These are phyloP conservation scores for Strobilomyces dryophilus DNA, from an alignment of 768 basidiomycete species.

Conservation along the genomic window DNA sequence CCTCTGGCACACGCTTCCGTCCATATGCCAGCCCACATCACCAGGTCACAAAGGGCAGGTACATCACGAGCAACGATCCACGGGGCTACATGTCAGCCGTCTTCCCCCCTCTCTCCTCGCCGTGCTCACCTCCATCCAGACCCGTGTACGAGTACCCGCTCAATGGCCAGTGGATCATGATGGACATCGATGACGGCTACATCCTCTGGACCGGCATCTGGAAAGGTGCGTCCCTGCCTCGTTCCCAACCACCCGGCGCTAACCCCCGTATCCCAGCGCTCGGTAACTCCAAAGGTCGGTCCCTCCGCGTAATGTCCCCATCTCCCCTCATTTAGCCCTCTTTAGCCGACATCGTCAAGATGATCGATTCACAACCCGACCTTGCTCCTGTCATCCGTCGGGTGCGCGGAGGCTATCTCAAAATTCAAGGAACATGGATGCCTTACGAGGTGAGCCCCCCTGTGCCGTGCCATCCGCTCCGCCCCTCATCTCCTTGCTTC, in stretches of 20 bases:
- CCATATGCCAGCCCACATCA: constrained; percentile 75
- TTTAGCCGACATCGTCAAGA: constrained; percentile 86
- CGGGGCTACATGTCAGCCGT: constrained; percentile 77
- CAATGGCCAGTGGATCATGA: constrained; percentile 92
- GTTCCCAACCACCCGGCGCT: neutral
- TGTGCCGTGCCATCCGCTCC: constrained; percentile 8
- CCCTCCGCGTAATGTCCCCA: constrained; percentile 4
- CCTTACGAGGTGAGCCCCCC: constrained; percentile 67
- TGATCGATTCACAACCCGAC: constrained; percentile 90
- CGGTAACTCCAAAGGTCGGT: constrained; percentile 81
- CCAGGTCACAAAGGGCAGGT: constrained; percentile 80
- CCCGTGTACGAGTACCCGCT: constrained; percentile 89
- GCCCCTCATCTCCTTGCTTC: constrained; percentile 23
- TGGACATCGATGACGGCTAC: constrained; percentile 92
- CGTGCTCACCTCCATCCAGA: constrained; percentile 31
- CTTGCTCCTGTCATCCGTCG: constrained; percentile 76
- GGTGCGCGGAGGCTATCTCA: constrained; percentile 83
- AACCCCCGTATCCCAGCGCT: constrained; percentile 47
- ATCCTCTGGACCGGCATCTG: constrained; percentile 92
- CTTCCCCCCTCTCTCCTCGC: neutral
- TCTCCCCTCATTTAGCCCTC: constrained; percentile 16
- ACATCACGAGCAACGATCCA: constrained; percentile 88
- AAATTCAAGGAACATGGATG: constrained; percentile 95
- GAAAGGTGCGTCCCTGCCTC: constrained; percentile 58
- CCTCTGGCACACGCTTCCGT: constrained; percentile 42